Evolutionary conservation across 345 rosid genomes (phyloP).

Genomic region (Moringa oleifera): DNA sequence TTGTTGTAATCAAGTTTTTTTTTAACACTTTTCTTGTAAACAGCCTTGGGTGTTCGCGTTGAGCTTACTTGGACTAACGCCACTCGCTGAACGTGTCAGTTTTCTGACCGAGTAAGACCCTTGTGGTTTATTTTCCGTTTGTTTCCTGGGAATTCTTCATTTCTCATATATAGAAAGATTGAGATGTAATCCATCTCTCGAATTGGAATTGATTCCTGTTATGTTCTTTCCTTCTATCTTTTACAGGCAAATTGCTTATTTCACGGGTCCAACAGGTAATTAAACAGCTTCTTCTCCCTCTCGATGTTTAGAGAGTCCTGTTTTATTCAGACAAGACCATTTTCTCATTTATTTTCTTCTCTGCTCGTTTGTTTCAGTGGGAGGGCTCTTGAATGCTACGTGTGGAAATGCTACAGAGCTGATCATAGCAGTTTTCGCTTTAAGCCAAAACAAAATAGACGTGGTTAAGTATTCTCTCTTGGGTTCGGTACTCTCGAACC

Average conservation of each 20-base stretch:
- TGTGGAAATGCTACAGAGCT: conserved; percentile 95
- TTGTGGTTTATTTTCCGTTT: too few species aligned
- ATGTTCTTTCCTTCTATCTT: neutral
- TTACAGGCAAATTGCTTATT: conserved; percentile 80
- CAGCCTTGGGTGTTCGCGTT: conserved; percentile 90
- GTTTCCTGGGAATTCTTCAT: too few species aligned
- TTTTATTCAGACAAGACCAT: neutral
- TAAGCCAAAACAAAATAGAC: conserved; percentile 45
- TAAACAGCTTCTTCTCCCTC: too few species aligned
- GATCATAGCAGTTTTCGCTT: conserved; percentile 78
- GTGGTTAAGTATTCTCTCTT: conserved; percentile 84
- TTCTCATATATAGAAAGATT: too few species aligned
- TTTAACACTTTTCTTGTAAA: conserved; percentile 3
- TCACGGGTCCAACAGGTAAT: conserved; percentile 89
- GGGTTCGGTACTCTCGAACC: conserved; percentile 84
- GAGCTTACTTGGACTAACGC: conserved; percentile 77
- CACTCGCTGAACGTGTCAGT: conserved; percentile 92
- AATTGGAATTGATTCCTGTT: neutral
- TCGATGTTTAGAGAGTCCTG: too few species aligned
- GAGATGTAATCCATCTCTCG: neutral
- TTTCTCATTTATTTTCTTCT: too few species aligned
- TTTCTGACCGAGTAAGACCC: conserved; percentile 93
- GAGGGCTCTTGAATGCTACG: conserved; percentile 88
- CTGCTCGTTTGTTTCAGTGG: conserved; percentile 38
- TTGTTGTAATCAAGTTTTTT: neutral